Conservation (phyloP, 345 rosid species). For the Sonneratia alba region DNA sequence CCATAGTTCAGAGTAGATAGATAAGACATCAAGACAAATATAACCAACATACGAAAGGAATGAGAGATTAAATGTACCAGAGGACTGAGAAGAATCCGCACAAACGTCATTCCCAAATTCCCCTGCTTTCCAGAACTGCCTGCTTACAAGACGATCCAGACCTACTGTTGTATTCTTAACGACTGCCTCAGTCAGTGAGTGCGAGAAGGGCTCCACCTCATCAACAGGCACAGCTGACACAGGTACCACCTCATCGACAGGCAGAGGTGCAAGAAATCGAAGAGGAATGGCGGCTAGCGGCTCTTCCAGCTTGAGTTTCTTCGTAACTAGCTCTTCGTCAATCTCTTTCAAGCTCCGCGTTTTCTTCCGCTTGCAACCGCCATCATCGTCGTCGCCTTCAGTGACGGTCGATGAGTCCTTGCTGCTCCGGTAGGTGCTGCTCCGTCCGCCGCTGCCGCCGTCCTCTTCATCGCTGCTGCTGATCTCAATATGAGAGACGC, state of each 20-base stretch:
- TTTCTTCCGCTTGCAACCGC: not conserved
- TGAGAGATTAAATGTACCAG: conserved; percentile 19
- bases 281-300: not conserved
- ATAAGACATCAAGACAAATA: not conserved
- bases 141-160: not conserved
- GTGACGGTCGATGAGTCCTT: not conserved
- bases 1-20: not conserved
- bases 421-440: not conserved
- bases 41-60: not conserved
- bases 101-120: conserved; percentile 54
- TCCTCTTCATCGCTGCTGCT: not conserved
- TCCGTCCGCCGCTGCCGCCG: not conserved
- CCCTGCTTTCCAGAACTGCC: conserved; percentile 93
- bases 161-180: not conserved
- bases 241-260: not conserved
- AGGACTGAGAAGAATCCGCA: conserved; percentile 11
- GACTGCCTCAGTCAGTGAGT: conserved; percentile 1
- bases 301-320: conserved; percentile 5
- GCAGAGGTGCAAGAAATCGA: conserved; percentile 6
- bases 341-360: conserved; percentile 8
- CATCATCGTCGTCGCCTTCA: not conserved
- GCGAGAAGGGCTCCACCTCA: not conserved
- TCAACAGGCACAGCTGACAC: not conserved
- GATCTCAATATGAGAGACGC: not conserved
- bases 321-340: not conserved